Evolutionary conservation across 352 stramenopile species (phyloP), one percentile per base, ranked within the genome.

Genomic region (Lagenidium sp.): DNA sequence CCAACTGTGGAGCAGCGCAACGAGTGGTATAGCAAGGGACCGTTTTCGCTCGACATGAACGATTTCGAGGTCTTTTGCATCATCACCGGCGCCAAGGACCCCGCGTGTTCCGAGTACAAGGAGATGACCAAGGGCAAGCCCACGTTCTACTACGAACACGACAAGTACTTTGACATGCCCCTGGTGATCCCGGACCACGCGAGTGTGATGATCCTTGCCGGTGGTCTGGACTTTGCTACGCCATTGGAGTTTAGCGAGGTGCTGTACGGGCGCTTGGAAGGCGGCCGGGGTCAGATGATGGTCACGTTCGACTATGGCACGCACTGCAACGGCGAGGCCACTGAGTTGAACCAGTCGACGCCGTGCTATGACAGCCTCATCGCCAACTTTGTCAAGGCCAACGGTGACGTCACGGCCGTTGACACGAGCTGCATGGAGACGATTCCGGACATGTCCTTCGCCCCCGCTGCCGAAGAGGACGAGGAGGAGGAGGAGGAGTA

Each of bases 211-310:
- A 37, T 62, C 22, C 23, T 68, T 18, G 55, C 40, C 26, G 55
- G 59, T 29, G 38, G 37, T 6, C 36, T 68, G 16, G 59, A 68
- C 43, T 47, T 59, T 19, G 16, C 36, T 29, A 68, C 59, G 15
- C 55, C 47, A 2, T 34, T 20, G n/a, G 53, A 62, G 36, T 59
- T 58, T 34, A 50, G 42, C 13, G 32, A 53, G 23, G 37, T 56
- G 16, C 32, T 58, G 24, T 62, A 60, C 48, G 18, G 59, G 0
- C 49, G 39, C 11, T 38, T 68, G 28, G 52, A 46, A 40, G 25
- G 28, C 10, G 37, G 45, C 20, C 43, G 47, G 13, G 36, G 37
- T n/a, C 32, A 57, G 25, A 49, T 68, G 28, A 30, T 55, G 35
- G 57, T 61, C 35, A 53, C 41, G 15, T 62, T 60, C 36, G 47